A percentile compares a stretch with the other conserved stretches of the same genome.
phyloP scores from a whole-genome alignment of 768 basidiomycete genomes.

The Rhodosporidiobolus odoratus region DNA sequence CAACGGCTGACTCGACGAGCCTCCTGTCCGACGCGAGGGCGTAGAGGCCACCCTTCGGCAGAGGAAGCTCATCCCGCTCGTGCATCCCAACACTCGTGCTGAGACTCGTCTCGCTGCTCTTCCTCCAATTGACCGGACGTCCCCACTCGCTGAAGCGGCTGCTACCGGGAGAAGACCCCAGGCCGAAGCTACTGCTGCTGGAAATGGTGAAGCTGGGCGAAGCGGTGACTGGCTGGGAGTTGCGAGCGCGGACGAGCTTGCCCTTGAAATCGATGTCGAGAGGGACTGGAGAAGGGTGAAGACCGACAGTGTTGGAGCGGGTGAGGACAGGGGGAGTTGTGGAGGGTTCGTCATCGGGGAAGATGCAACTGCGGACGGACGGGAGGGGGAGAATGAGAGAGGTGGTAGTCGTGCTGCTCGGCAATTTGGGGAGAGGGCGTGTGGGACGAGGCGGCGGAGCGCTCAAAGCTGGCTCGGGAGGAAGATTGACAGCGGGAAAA shows the following conservation, averaged over 20 bases:
- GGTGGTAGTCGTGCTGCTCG: not conserved
- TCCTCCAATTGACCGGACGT: not conserved
- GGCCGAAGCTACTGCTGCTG: not conserved
- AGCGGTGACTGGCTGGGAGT: not conserved
- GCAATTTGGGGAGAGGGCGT: not conserved
- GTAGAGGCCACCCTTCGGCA: constrained; percentile 7
- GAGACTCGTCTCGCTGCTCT: constrained; percentile 28
- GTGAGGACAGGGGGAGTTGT: constrained; percentile 1
- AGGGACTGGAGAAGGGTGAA: constrained; percentile 14
- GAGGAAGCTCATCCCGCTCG: not conserved
- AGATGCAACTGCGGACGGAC: not conserved
- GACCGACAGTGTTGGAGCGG: constrained; percentile 23
- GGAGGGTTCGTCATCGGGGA: not conserved
- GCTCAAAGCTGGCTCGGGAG: not conserved
- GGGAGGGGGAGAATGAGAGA: constrained; percentile 11
- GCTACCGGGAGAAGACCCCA: constrained; percentile 4
- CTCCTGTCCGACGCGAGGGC: constrained; percentile 4
- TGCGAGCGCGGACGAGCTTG: constrained; percentile 20
- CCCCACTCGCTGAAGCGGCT: constrained; percentile 24
- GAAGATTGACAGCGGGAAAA: not conserved
- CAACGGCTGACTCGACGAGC: constrained; percentile 27
- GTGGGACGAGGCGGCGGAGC: constrained; percentile 10
- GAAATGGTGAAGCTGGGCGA: not conserved
- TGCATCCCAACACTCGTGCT: not conserved
- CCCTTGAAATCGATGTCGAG: constrained; percentile 33